phyloP scores from a whole-genome alignment of 139 green algal species.

The Closterium sp. region DNA sequence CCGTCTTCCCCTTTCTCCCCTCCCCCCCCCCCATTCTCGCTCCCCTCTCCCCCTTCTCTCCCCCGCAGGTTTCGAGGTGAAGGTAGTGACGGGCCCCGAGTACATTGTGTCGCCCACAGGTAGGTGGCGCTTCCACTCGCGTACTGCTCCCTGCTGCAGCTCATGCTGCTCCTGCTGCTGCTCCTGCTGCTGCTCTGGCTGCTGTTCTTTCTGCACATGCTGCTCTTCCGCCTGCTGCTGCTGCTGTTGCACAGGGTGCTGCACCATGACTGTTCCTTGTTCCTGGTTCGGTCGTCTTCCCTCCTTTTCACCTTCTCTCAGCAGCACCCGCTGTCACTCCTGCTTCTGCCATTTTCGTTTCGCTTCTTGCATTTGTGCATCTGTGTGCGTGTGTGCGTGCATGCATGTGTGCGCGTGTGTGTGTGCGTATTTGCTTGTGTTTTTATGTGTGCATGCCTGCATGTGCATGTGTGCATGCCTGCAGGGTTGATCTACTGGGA shows the following conservation, averaged over 20 bases:
- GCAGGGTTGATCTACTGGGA: constrained; percentile 46
- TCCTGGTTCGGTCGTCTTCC: no score
- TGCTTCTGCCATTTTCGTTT: no score
- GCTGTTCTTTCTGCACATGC: neutral
- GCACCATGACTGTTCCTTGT: no score
- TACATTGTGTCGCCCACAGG: constrained; percentile 25
- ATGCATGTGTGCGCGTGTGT: neutral
- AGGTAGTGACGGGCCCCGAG: constrained; percentile 50
- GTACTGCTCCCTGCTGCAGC: no score
- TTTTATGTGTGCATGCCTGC: neutral
- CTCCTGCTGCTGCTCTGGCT: no score
- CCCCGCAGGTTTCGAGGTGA: constrained; percentile 81
- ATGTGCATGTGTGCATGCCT: neutral
- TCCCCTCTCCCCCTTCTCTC: neutral
- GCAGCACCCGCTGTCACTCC: no score
- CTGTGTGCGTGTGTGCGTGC: neutral
- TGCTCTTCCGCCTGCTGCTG: no score
- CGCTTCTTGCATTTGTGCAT: no score
- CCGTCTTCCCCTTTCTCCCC: neutral
- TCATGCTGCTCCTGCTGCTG: no score
- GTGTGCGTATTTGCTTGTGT: no score
- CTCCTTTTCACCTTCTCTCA: neutral
- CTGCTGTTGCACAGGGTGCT: no score
- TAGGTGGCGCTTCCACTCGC: no score
- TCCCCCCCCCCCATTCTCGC: neutral